Evolutionary conservation across 805 yeast genomes (phyloP), one percentile per base, ranked within the genome.

Genomic region (Saccharomycopsis sp.): DNA sequence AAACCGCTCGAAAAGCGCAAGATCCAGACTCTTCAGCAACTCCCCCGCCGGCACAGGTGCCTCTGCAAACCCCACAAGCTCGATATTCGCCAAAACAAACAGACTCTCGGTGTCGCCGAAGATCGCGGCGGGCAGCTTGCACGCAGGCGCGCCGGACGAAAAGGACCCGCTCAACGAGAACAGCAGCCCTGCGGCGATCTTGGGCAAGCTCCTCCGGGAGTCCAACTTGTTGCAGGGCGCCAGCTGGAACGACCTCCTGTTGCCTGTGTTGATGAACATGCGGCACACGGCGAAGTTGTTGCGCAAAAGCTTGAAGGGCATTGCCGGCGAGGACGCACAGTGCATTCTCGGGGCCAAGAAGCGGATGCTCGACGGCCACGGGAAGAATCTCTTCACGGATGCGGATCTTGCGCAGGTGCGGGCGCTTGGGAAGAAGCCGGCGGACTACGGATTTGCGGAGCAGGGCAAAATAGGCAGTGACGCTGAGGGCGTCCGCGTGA

Each of bases 151-250:
- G 5, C 37, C 37, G 37, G 12, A 5, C 37, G 5, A 5, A 29
- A 5, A 29, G 37, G 12, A 12, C 5, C 37, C 37, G 12, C n/a
- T 20, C 23, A 29, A 15, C 18, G 55, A 55, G 15, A 15, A 15
- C 12, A 50, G 55, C 8, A 54, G 51, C 9, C 80, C 83, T 1
- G 71, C 79, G 0, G 63, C 67, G 24, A 71, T 77, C 2, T 60
- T 86, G 54, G 76, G 77, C 29, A 79, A 79, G 56, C 78, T 86
- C 14, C 70, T 85, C 56, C 71, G 72, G 51, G 81, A 80, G 61
- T 88, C 85, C 64, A 72, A 79, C 2, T 79, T 81, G 46, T 73
- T 79, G 16, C 91, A 91, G 1, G 68, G 80, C 55, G 69, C 86
- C 23, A 83, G 78, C 62, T 91, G 91, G 12, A 29, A 50, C 2